Conservation (phyloP, 1,284 basidiomycete genomes). For the Meripilus lineatus region DNA sequence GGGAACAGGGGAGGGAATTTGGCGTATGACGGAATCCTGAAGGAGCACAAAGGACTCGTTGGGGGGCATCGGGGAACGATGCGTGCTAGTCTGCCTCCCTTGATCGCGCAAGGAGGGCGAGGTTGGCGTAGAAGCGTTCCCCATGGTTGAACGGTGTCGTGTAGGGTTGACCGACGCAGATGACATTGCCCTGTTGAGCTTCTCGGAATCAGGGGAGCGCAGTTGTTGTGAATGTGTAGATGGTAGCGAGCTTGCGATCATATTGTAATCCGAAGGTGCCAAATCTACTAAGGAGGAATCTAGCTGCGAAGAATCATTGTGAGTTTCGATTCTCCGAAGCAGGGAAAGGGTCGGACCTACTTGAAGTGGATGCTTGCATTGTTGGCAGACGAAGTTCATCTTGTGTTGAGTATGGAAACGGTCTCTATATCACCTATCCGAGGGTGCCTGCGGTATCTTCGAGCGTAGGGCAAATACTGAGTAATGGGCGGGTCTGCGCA, state of each 20-base stretch:
- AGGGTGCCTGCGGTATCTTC: too few relatives aligned
- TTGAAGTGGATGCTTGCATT: conserved; percentile 84
- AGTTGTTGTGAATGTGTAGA: conserved; percentile 41
- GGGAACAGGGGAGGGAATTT: conserved; percentile 48
- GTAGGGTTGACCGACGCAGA: conserved; percentile 54
- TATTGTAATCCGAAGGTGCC: conserved; percentile 81
- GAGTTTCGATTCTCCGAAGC: conserved; percentile 12
- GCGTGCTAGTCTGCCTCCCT: conserved; percentile 43
- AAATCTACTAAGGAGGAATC: conserved; percentile 83
- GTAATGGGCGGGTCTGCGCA: too few relatives aligned
- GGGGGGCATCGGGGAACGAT: conserved; percentile 47
- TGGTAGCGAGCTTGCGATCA: conserved; percentile 73
- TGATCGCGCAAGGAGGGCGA: conserved; percentile 44
- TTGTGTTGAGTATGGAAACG: too few relatives aligned
- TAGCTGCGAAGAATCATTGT: conserved; percentile 33
- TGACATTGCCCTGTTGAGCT: conserved; percentile 51
- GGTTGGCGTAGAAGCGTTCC: conserved; percentile 28
- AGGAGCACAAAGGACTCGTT: conserved; percentile 88
- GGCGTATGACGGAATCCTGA: conserved; percentile 73
- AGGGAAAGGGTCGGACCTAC: conserved; percentile 31
- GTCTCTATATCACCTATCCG: too few relatives aligned
- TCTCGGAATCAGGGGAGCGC: conserved; percentile 48
- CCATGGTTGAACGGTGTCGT: conserved; percentile 50
- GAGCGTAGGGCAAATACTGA: too few relatives aligned
- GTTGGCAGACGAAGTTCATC: conserved; percentile 73